Evolutionary conservation across 495 filamentous ascomycete genomes (phyloP), one percentile per base, ranked within the genome.

Genomic region (Talaromyces thailandensis): DNA sequence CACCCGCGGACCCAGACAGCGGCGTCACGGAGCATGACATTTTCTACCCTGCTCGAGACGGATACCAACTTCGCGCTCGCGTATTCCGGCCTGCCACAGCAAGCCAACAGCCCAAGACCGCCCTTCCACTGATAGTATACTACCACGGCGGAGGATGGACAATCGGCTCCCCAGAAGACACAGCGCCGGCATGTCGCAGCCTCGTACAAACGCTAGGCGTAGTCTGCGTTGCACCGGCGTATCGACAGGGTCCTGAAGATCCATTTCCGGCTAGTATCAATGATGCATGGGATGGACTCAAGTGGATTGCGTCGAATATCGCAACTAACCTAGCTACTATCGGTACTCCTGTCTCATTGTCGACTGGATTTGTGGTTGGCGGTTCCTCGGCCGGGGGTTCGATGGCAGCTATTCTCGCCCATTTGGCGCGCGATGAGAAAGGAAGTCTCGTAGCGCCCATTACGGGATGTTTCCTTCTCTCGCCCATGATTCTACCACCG

Each of bases 361-460:
- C 63, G 58, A 67, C 53, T 50, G 82, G 82, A 1, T 83, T 83
- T 61, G 64, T 84, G 29, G 60, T 83, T 37, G 79, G 79, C 26
- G 82, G 82, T 5, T 71, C 70, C 3, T 80, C 76, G 4, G 79
- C 80, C 14, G 82, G 81, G 7, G 80, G 70, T 2, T 79, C 80
- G 63, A 66, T 83, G 11, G 65, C 76, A 0, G 73, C 75, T 12
- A 71, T 79, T 11, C 63, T 78, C 3, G 68, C 72, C 1, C 75
- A 78, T 64, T 69, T 72, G 0, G 70, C 73, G 4, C 66, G 75
- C 1, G 78, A 81, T 51, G 74, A 80, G 31, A 70, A 25, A 25
- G 23, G 28, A 53, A 16, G 72, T 16, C 65, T 78, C n/a, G 68
- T 64, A 4, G 75, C 78, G 6, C 68, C 69, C 2, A 63, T 83